A percentile compares a stretch with the other conserved stretches of the same genome.
Evolutionary conservation across 805 yeast genomes (phyloP).

Genomic region (Ascoidea tarda): DNA sequence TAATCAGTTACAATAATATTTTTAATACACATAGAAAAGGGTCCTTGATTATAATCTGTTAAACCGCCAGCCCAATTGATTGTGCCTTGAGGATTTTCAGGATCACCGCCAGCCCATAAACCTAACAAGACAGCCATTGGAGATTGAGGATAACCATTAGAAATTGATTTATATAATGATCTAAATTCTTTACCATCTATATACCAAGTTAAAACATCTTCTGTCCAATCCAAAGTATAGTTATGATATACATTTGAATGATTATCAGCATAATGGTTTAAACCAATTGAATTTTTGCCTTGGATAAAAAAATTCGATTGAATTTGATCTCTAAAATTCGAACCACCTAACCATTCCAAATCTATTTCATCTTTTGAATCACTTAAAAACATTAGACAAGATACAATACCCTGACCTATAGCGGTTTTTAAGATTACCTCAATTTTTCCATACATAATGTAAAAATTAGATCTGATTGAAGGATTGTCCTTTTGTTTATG

Average conservation of each 20-base stretch:
- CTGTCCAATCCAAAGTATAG: conserved; percentile 57
- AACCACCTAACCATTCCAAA: conserved; percentile 61
- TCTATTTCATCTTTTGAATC: conserved; percentile 68
- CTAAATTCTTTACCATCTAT: conserved; percentile 45
- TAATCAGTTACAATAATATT: conserved; percentile 35
- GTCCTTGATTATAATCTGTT: conserved; percentile 35
- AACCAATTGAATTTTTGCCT: conserved; percentile 28
- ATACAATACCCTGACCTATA: conserved; percentile 49
- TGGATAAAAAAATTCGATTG: conserved; percentile 46
- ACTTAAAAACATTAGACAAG: conserved; percentile 46
- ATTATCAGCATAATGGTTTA: conserved; percentile 27
- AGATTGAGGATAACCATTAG: conserved; percentile 46
- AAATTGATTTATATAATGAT: conserved; percentile 35
- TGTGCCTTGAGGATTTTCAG: conserved; percentile 40
- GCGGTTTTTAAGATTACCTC: conserved; percentile 47
- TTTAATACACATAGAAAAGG: conserved; percentile 34
- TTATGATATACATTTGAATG: conserved; percentile 39
- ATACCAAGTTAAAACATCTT: conserved; percentile 37
- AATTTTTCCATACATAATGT: conserved; percentile 60
- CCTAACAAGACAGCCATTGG: conserved; percentile 39
- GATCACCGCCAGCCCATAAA: conserved; percentile 36
- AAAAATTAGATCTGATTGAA: conserved; percentile 43
- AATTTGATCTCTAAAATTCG: conserved; percentile 42
- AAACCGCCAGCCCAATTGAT: conserved; percentile 63
- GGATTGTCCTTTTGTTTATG: conserved; percentile 43